These are phyloP conservation scores for Lathyrus sativus DNA, from an alignment of 306 rosid species.

Conservation along the genomic window DNA sequence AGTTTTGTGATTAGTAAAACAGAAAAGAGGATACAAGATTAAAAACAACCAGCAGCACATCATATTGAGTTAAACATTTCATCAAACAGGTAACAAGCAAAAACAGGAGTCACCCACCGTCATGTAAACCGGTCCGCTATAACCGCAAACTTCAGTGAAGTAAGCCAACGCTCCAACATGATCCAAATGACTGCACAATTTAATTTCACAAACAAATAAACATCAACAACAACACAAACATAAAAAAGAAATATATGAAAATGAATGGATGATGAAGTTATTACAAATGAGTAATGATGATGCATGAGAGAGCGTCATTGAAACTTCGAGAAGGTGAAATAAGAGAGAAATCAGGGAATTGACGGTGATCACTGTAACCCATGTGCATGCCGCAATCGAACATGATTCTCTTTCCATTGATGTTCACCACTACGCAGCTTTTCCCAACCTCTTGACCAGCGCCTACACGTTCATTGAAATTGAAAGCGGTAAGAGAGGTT, in stretches of 20 bases:
- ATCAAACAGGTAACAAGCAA: constrained; percentile 39
- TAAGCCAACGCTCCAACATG: constrained; percentile 87
- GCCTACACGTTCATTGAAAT: constrained; percentile 44
- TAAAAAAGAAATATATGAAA: not conserved
- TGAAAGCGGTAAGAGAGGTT: not conserved
- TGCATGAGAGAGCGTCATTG: constrained; percentile 59
- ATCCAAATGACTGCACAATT: constrained; percentile 69
- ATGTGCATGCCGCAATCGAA: constrained; percentile 96
- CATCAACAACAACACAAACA: constrained; percentile 5
- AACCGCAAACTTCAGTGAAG: constrained; percentile 92
- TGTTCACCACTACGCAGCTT: constrained; percentile 85
- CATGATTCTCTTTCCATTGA: constrained; percentile 88
- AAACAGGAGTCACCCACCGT: constrained; percentile 65
- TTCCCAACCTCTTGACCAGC: constrained; percentile 98
- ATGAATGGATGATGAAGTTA: constrained; percentile 24
- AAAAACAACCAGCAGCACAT: not conserved
- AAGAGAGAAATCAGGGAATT: constrained; percentile 77
- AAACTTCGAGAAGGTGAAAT: constrained; percentile 50
- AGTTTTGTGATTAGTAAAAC: no score
- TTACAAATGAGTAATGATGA: constrained; percentile 90
- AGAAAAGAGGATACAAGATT: no score
- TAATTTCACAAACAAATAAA: constrained; percentile 14
- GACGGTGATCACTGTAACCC: constrained; percentile 69
- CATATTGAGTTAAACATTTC: constrained; percentile 38
- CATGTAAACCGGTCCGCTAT: constrained; percentile 86